Percentiles rank a stretch among this genome's conserved stretches.
phyloP scores from a whole-genome alignment of 305 asterid species.

The Plantago coronopus region DNA sequence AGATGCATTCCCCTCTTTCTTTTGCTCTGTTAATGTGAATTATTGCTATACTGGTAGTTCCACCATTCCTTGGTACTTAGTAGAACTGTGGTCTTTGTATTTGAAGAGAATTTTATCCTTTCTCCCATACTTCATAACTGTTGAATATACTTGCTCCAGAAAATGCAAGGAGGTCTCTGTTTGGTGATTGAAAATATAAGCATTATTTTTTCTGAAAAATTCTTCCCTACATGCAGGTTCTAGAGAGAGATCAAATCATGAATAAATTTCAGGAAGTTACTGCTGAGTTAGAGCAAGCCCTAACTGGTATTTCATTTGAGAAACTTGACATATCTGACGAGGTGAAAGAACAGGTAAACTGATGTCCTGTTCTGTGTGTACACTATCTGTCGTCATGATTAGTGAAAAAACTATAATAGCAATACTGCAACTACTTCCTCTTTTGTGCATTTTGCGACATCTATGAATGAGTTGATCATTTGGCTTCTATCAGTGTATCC shows the following conservation, averaged over 20 bases:
- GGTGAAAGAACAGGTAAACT: constrained; percentile 82
- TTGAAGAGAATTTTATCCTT: no score
- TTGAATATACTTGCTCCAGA: background rate
- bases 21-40: no score
- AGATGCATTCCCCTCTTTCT: no score
- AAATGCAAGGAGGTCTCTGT: background rate
- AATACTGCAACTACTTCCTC: constrained; percentile 14
- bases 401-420: background rate
- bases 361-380: constrained; percentile 17
- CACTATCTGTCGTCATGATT: constrained; percentile 3
- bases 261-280: constrained; percentile 67
- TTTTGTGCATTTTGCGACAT: constrained; percentile 15
- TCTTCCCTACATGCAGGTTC: constrained; percentile 50
- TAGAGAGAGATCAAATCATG: constrained; percentile 75
- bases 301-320: constrained; percentile 65
- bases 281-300: constrained; percentile 67
- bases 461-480: constrained; percentile 12
- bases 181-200: background rate
- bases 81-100: no score
- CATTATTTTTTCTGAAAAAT: constrained; percentile 3
- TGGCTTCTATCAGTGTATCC: constrained; percentile 9
- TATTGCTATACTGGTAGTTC: no score
- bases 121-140: no score
- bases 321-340: constrained; percentile 85
- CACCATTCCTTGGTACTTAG: no score